These are phyloP conservation scores for Helminthosporium solani DNA, from an alignment of 2,329 filamentous ascomycete genomes.

Conservation along the genomic window DNA sequence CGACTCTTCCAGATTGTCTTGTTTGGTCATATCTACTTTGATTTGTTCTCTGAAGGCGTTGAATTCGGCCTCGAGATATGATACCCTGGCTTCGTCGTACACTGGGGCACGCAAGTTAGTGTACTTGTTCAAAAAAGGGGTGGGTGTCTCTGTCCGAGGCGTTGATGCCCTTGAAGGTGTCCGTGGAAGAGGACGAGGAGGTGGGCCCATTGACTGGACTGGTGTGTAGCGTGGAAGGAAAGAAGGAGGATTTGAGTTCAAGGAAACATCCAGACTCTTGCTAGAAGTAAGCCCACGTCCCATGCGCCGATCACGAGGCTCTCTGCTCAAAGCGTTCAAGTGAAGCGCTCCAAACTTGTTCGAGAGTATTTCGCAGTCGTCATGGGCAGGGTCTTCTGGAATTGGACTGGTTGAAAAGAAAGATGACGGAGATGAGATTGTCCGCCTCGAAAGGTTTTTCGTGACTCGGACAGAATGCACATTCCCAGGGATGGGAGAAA, in stretches of 20 bases:
- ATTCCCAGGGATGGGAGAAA: constrained; percentile 36
- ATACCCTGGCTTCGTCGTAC: constrained; percentile 77
- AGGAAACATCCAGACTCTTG: constrained; percentile 27
- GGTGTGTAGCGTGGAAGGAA: constrained; percentile 29
- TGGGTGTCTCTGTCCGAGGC: constrained; percentile 35
- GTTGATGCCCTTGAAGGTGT: constrained; percentile 19
- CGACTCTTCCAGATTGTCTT: constrained; percentile 70
- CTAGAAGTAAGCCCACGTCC: constrained; percentile 32
- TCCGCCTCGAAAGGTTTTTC: constrained; percentile 26
- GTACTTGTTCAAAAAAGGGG: constrained; percentile 67
- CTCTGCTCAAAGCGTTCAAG: constrained; percentile 24
- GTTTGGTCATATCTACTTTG: constrained; percentile 66
- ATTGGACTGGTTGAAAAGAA: constrained; percentile 23
- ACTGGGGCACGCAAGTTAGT: constrained; percentile 70
- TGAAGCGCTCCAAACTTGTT: constrained; percentile 25
- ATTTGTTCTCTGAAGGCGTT: constrained; percentile 71
- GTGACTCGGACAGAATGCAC: constrained; percentile 31
- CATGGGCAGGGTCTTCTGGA: constrained; percentile 32
- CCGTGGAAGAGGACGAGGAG: constrained; percentile 19
- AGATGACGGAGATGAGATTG: constrained; percentile 28
- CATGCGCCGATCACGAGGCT: constrained; percentile 17
- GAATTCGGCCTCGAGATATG: constrained; percentile 73
- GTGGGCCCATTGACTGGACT: constrained; percentile 16
- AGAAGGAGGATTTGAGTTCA: constrained; percentile 22
- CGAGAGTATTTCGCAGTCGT: constrained; percentile 30